phyloP scores from a whole-genome alignment of 129 eudicot species.

The Rutidosis leptorrhynchoides region DNA sequence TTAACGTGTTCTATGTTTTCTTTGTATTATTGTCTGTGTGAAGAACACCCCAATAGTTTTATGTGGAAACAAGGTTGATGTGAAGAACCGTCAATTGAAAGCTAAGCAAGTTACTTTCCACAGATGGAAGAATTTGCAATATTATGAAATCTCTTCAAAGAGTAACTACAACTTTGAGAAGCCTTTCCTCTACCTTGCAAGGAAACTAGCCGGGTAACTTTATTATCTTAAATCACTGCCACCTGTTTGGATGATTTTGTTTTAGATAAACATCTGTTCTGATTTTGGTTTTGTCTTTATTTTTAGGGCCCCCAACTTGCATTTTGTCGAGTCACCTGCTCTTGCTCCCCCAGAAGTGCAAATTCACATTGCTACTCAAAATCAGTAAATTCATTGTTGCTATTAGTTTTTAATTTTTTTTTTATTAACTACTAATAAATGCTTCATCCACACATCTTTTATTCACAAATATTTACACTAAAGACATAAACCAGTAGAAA shows the following conservation, averaged over 20 bases:
- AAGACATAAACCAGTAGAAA: too few relatives aligned
- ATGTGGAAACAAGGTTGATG: slow-evolving; percentile 65
- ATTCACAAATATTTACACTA: too few relatives aligned
- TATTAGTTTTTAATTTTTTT: too few relatives aligned
- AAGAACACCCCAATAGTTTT: slow-evolving; percentile 55
- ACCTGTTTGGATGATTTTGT: too few relatives aligned
- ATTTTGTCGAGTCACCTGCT: too few relatives aligned
- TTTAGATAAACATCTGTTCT: background rate
- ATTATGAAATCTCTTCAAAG: slow-evolving; percentile 58
- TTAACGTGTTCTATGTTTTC: too few relatives aligned
- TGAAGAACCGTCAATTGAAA: slow-evolving; percentile 57
- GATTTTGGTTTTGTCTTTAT: too few relatives aligned
- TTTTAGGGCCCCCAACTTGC: slow-evolving; percentile 45
- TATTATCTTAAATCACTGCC: background rate
- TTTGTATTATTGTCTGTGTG: too few relatives aligned
- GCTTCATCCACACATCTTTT: too few relatives aligned
- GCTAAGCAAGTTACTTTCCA: slow-evolving; percentile 64
- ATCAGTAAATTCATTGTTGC: too few relatives aligned
- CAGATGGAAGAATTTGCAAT: slow-evolving; percentile 55
- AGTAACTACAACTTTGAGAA: too few relatives aligned
- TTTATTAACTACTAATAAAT: too few relatives aligned
- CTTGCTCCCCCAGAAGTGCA: slow-evolving; percentile 65
- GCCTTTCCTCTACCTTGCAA: slow-evolving; percentile 57
- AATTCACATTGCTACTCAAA: slow-evolving; percentile 43
- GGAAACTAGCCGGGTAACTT: slow-evolving; percentile 52